phyloP scores from a whole-genome alignment of 495 filamentous ascomycete genomes.

The Penicillium waksmanii region DNA sequence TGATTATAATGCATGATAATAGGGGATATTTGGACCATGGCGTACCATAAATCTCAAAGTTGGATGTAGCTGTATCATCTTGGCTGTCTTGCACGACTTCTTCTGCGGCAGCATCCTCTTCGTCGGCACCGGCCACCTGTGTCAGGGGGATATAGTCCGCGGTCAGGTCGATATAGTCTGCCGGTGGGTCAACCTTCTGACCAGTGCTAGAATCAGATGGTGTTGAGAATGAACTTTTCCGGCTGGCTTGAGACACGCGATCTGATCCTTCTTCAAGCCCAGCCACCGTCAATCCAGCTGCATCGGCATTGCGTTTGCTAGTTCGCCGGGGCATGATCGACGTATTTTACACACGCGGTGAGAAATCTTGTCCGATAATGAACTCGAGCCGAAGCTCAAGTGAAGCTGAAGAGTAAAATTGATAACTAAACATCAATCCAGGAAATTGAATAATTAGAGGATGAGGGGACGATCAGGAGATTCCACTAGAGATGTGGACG shows the following conservation, averaged over 20 bases:
- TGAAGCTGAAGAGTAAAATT: no score
- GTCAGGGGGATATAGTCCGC: conserved; percentile 42
- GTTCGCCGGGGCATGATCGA: conserved; percentile 9
- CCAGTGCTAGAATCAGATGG: conserved; percentile 17
- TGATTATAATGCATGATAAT: neutral
- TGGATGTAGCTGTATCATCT: conserved; percentile 45
- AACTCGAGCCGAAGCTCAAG: no score
- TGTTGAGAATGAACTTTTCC: conserved; percentile 2
- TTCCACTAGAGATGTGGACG: neutral
- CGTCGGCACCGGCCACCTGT: conserved; percentile 34
- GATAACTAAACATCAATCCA: no score
- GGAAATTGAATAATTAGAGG: neutral
- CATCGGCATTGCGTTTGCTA: conserved; percentile 29
- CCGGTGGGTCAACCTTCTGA: conserved; percentile 40
- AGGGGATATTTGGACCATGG: neutral
- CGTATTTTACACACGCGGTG: neutral
- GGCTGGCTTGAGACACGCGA: conserved; percentile 22
- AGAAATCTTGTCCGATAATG: no score
- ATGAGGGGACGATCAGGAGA: neutral
- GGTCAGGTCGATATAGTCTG: conserved; percentile 35
- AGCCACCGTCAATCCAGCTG: conserved; percentile 15
- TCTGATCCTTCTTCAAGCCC: conserved; percentile 21
- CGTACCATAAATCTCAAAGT: conserved; percentile 56
- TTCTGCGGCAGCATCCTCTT: conserved; percentile 43
- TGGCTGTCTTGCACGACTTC: conserved; percentile 39